Evolutionary conservation across 306 rosid genomes (phyloP), one percentile per base, ranked within the genome.

Genomic region (Luffa acutangula): DNA sequence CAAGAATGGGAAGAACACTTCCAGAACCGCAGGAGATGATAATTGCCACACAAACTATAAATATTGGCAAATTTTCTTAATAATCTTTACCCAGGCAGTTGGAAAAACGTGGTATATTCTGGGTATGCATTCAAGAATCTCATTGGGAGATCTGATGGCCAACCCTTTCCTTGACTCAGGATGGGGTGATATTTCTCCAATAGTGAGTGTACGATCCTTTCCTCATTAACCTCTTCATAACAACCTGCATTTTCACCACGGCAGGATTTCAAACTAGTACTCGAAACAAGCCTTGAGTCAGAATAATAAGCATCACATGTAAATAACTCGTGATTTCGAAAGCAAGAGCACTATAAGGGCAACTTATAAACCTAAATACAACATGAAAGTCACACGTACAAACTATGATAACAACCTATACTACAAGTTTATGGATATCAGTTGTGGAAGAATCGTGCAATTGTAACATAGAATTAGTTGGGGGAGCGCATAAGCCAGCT

Each of bases 91-190:
- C 85, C 81, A 54, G 80, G 79, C 66, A 64, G 84, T 78, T 78
- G 87, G 84, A 93, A 87, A 84, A 86, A 87, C 49, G 81, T 53
- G 78, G 76, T 64, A 78, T 77, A 80, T 48, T 56, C 82, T 2
- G 97, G 98, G 84, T 89, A 86, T 60, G 87, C 86, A 51, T 83
- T 81, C 64, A 85, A 71, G 83, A 91, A 87, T 80, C 87, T 82
- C 52, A 67, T 37, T 66, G 90, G 31, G 63, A 87, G 86, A 66
- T 90, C 72, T 12, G 86, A 45, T 33, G 90, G 85, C 60, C 86
- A 73, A 20, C 59, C 46, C 52, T 78, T 87, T 82, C 91, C 91
- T 80, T 80, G 85, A 73, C 83, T 77, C 53, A 91, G 87, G 81
- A 87, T 82, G 41, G 51, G 85, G 20, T 81, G 85, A 79, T 86